Evolutionary conservation across 2,329 filamentous ascomycete genomes (phyloP), one percentile per base, ranked within the genome.

Genomic region (Diaporthe australafricana): DNA sequence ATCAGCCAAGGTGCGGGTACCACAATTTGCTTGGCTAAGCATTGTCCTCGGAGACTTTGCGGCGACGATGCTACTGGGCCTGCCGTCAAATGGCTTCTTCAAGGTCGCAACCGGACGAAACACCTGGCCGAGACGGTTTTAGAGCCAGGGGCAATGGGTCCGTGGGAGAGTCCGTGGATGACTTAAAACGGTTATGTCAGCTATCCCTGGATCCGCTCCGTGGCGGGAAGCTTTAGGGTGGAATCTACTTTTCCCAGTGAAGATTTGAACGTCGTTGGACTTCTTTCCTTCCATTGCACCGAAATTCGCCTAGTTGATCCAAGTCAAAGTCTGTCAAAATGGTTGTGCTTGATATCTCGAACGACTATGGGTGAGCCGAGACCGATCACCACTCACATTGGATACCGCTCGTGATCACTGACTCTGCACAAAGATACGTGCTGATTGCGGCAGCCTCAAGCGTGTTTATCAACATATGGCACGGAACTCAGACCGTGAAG

Each of bases 391-490:
- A 22, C 30, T 25, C 38, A 20, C 40, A 65, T 30, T 17, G 27
- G 25, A 22, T 53, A 16, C n/a, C n/a, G 20, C 2, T 27, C 30
- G 8, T 17, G n/a, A 22, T 11, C 45, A 47, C 60, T 57, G 42
- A 67, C 16, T n/a, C 8, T 17, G 22, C 27, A 27, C 12, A 42
- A 74, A 92, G 91, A 83, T 90, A 90, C 79, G 89, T 92, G 77
- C 84, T 93, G 68, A 83, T 86, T 67, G 87, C 85, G 56, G 89
- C 89, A 70, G 83, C 87, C 25, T 84, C 87, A 20, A 87, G 87
- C 76, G 85, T 90, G 81, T 83, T 92, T 78, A 78, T 92, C 80
- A 90, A 89, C 83, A 78, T 80, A 20, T 81, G 87, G 73, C 90
- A 92, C 80, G 74, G 77, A 56, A 0, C 83, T 47, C 82, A 88